Percentiles rank a stretch among this genome's conserved stretches.
Conservation (phyloP, 2,329 filamentous ascomycete species). For the Verruconis gallopava region DNA sequence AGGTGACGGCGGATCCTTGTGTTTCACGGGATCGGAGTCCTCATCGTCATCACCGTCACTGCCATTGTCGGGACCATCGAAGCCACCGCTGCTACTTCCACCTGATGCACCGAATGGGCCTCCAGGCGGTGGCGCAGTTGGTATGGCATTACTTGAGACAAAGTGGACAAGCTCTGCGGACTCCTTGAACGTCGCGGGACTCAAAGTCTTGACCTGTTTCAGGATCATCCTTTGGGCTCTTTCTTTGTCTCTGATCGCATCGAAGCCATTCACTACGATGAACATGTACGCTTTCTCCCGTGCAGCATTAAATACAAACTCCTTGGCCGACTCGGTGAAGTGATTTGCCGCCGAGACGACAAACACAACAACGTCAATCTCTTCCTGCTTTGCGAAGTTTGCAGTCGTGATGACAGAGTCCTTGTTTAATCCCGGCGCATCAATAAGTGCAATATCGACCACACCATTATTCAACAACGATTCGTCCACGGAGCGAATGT, state of each 20-base stretch:
- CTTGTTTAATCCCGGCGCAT: slow-evolving; percentile 88
- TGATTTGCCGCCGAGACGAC: slow-evolving; percentile 96
- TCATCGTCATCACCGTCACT: slow-evolving; percentile 38
- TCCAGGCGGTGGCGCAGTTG: slow-evolving; percentile 48
- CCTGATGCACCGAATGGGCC: slow-evolving; percentile 35
- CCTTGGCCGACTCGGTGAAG: slow-evolving; percentile 93
- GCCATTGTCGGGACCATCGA: slow-evolving; percentile 20
- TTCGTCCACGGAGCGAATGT: slow-evolving; percentile 78
- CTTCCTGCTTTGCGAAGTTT: slow-evolving; percentile 91
- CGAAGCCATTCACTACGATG: slow-evolving; percentile 95
- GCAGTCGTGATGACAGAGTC: slow-evolving; percentile 96
- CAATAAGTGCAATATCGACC: slow-evolving; percentile 93
- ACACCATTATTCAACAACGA: slow-evolving; percentile 94
- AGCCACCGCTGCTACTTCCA: slow-evolving; percentile 18
- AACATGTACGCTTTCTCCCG: slow-evolving; percentile 98
- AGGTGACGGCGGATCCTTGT: slow-evolving; percentile 29
- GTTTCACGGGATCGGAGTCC: slow-evolving; percentile 42
- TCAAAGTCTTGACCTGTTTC: slow-evolving; percentile 77
- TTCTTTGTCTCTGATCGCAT: slow-evolving; percentile 83
- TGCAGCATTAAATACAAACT: slow-evolving; percentile 92
- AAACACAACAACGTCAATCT: slow-evolving; percentile 97
- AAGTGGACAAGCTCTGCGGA: slow-evolving; percentile 89
- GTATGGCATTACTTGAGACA: slow-evolving; percentile 92
- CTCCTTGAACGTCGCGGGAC: slow-evolving; percentile 86
- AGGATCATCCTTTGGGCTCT: slow-evolving; percentile 86